These are phyloP conservation scores for Fusarium tricinctum DNA, from an alignment of 2,329 filamentous ascomycete genomes.

Conservation along the genomic window DNA sequence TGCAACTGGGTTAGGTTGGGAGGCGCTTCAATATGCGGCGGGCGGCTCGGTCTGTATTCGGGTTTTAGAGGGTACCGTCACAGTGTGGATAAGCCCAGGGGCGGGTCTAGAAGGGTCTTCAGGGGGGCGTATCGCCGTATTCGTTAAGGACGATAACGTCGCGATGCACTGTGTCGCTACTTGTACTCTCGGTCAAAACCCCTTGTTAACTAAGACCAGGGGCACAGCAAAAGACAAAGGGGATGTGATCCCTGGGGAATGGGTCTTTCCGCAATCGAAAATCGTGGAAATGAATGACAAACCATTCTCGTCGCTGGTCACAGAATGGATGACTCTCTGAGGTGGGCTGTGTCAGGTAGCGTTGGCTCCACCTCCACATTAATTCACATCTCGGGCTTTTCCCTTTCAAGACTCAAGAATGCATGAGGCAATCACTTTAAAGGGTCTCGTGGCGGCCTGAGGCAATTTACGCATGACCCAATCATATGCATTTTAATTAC, in stretches of 20 bases:
- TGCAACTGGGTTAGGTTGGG: conserved; percentile 6
- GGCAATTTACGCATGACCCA: conserved; percentile 36
- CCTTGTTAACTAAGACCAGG: conserved; percentile 7
- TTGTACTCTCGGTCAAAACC: neutral
- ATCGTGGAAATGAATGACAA: conserved; percentile 24
- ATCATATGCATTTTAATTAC: conserved; percentile 31
- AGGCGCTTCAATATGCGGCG: conserved; percentile 19
- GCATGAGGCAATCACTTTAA: conserved; percentile 34
- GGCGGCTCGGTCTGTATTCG: conserved; percentile 22
- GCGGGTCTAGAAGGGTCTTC: conserved; percentile 10
- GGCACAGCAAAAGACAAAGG: neutral
- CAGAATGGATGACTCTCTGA: conserved; percentile 18
- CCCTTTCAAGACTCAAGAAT: conserved; percentile 25
- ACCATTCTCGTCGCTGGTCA: neutral
- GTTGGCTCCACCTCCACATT: conserved; percentile 40
- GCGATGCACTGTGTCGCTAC: conserved; percentile 29
- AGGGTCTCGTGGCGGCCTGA: conserved; percentile 42
- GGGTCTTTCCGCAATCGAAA: conserved; percentile 7
- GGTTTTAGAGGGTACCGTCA: conserved; percentile 24
- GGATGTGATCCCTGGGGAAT: neutral
- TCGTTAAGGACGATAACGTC: conserved; percentile 2
- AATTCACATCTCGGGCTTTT: conserved; percentile 34
- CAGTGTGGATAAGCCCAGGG: conserved; percentile 29
- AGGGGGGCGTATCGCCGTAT: conserved; percentile 6
- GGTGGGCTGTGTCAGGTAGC: conserved; percentile 38